Evolutionary conservation across 306 rosid genomes (phyloP).

Genomic region (Castanea crenata): DNA sequence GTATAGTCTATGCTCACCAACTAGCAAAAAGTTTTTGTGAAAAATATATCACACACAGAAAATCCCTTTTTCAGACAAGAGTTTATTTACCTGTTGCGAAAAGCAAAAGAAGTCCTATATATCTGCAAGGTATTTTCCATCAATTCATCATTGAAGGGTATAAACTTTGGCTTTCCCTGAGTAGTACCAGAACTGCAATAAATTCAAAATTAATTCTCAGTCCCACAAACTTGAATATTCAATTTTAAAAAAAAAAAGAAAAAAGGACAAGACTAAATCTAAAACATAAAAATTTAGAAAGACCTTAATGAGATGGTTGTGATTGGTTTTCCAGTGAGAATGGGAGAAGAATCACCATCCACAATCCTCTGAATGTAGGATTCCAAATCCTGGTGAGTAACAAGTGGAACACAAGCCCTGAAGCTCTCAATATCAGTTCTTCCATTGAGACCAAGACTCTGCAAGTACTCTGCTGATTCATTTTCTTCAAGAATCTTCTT

Average conservation of each 20-base stretch:
- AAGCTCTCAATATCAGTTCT: constrained; percentile 79
- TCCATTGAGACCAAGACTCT: constrained; percentile 59
- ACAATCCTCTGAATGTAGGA: constrained; percentile 64
- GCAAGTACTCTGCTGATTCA: constrained; percentile 73
- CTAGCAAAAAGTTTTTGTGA: neutral
- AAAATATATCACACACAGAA: neutral
- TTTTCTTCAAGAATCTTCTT: constrained; percentile 71
- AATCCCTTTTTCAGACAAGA: neutral
- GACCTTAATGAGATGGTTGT: constrained; percentile 76
- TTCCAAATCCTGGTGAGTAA: constrained; percentile 66
- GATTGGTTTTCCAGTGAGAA: constrained; percentile 87
- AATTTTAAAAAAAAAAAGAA: neutral
- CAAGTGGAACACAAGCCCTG: constrained; percentile 76
- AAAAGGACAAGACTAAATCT: neutral
- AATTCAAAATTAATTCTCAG: constrained; percentile 1
- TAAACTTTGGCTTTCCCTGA: constrained; percentile 73
- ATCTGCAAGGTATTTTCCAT: constrained; percentile 75
- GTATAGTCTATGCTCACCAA: neutral
- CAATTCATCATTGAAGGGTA: constrained; percentile 90
- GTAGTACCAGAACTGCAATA: constrained; percentile 92
- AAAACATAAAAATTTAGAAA: neutral
- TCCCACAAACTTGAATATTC: constrained; percentile 2
- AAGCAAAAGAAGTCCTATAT: constrained; percentile 78
- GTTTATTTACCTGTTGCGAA: constrained; percentile 62
- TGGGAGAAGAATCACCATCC: constrained; percentile 60